phyloP scores from a whole-genome alignment of 2,329 filamentous ascomycete genomes.

The Hysterium pulicare region DNA sequence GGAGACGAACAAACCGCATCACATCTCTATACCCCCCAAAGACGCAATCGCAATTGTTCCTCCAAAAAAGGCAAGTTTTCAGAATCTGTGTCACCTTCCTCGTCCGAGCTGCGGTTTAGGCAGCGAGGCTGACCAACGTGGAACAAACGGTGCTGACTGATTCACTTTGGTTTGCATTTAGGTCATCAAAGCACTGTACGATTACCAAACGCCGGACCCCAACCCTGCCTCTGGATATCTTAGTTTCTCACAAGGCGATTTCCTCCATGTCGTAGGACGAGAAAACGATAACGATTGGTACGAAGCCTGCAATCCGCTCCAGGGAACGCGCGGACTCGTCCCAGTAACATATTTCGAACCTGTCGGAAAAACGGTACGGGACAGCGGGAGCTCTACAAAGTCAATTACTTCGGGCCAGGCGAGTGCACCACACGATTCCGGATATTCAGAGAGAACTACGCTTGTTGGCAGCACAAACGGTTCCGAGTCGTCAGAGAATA shows the following conservation, averaged over 20 bases:
- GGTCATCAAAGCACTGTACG: constrained; percentile 97
- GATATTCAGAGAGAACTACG: constrained; percentile 64
- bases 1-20: constrained; percentile 63
- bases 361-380: constrained; percentile 85
- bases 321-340: constrained; percentile 83
- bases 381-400: constrained; percentile 60
- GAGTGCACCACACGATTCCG: constrained; percentile 81
- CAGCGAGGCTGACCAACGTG: constrained; percentile 6
- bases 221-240: constrained; percentile 64
- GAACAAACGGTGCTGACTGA: constrained; percentile 15
- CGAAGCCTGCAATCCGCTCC: constrained; percentile 94
- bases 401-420: constrained; percentile 46
- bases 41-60: constrained; percentile 84
- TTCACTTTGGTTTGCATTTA: constrained; percentile 40
- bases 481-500: constrained; percentile 16
- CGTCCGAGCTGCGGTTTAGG: constrained; percentile 8
- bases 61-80: constrained; percentile 66
- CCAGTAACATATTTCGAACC: constrained; percentile 92
- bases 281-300: constrained; percentile 97
- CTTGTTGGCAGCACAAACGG: constrained; percentile 30
- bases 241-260: constrained; percentile 91
- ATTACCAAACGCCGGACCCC: constrained; percentile 70
- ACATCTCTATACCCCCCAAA: constrained; percentile 77
- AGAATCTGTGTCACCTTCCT: constrained; percentile 3
- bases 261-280: constrained; percentile 95